Evolutionary conservation across 2,329 filamentous ascomycete species (phyloP).

Genomic region (Stagonosporopsis vannaccii): DNA sequence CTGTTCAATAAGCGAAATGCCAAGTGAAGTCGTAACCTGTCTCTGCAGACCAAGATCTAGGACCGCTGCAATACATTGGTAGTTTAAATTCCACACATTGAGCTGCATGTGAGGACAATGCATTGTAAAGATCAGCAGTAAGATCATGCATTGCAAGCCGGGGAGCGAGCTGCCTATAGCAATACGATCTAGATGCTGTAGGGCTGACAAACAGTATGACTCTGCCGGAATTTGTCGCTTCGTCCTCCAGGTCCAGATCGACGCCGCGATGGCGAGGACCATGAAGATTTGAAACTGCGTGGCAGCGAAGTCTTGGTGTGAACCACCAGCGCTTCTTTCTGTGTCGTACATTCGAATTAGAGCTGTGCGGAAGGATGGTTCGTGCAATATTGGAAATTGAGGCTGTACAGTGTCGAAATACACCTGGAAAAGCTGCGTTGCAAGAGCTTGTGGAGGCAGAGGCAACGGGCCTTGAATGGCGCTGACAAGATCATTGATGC

Average conservation of each 20-base stretch:
- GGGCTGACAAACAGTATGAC: conserved; percentile 58
- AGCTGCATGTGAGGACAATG: conserved; percentile 59
- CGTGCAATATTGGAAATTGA: conserved; percentile 60
- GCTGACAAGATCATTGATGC: conserved; percentile 19
- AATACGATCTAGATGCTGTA: conserved; percentile 56
- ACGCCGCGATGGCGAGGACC: conserved; percentile 61
- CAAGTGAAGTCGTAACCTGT: conserved; percentile 54
- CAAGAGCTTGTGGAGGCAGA: conserved; percentile 43
- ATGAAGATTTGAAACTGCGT: conserved; percentile 48
- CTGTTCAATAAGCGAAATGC: conserved; percentile 58
- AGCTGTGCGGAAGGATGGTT: conserved; percentile 37
- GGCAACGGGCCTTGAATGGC: conserved; percentile 15
- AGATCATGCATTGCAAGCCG: conserved; percentile 59
- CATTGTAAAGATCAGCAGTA: conserved; percentile 59
- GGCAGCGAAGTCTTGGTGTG: neutral
- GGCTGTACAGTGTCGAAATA: conserved; percentile 60
- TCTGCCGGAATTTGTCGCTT: conserved; percentile 57
- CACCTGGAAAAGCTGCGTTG: conserved; percentile 52
- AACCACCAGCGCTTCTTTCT: neutral
- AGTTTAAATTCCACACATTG: conserved; percentile 64
- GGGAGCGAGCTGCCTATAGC: conserved; percentile 59
- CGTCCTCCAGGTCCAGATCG: conserved; percentile 54
- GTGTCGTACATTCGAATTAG: conserved; percentile 28
- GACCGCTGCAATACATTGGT: conserved; percentile 61
- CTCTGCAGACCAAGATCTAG: conserved; percentile 62